Percentiles rank a stretch among this genome's conserved stretches.
Conservation (phyloP, 2,329 filamentous ascomycete genomes). For the Arthrobotrys sinensis region DNA sequence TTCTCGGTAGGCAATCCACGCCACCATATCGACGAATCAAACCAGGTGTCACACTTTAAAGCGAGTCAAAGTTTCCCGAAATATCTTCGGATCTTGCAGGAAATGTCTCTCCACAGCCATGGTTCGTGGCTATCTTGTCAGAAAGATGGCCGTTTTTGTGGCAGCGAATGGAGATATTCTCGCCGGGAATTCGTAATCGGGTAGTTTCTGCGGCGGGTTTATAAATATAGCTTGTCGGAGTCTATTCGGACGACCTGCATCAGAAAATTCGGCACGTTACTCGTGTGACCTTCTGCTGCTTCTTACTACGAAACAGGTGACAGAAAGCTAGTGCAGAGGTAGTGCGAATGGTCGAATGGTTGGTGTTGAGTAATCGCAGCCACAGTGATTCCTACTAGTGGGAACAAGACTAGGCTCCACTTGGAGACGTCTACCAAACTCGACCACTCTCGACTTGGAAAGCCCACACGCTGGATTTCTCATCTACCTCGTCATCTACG, state of each 20-base stretch:
- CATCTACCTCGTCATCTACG: too few relatives aligned
- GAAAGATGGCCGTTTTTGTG: not conserved
- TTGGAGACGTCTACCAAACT: too few relatives aligned
- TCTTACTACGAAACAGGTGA: too few relatives aligned
- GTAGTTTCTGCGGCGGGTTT: not conserved
- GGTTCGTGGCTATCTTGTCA: not conserved
- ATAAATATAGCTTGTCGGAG: not conserved
- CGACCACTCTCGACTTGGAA: too few relatives aligned
- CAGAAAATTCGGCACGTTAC: too few relatives aligned
- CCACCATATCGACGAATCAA: constrained; percentile 36
- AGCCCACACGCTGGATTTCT: too few relatives aligned
- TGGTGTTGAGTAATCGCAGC: constrained; percentile 14
- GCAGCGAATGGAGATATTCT: constrained; percentile 1
- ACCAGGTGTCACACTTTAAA: not conserved
- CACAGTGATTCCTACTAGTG: not conserved
- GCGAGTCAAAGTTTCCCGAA: not conserved
- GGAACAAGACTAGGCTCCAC: too few relatives aligned
- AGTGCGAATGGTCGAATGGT: not conserved
- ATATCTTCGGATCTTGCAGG: constrained; percentile 4
- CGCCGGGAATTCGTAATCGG: not conserved
- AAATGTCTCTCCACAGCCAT: constrained; percentile 10
- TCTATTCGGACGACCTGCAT: not conserved
- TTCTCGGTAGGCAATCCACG: not conserved
- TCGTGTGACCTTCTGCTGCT: too few relatives aligned
- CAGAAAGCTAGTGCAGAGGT: not conserved